A percentile compares a stretch with the other conserved stretches of the same genome.
Conservation (phyloP, 1,139 yeast genomes). For the Suhomyces bolitotheri region DNA sequence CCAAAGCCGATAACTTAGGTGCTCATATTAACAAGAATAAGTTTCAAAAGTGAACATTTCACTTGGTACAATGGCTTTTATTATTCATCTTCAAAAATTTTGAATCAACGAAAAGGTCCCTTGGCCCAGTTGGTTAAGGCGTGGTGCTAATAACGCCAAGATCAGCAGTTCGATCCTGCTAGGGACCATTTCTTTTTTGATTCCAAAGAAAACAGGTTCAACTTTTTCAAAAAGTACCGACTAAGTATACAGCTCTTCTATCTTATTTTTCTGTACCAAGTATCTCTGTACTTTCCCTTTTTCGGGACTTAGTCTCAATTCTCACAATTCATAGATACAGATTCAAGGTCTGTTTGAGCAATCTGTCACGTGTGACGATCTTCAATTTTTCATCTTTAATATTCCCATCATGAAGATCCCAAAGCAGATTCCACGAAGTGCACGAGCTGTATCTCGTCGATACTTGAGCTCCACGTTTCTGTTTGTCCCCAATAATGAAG, state of each 20-base stretch:
- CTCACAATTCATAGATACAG: too few species aligned
- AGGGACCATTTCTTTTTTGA: conserved; percentile 33
- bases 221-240: too few species aligned
- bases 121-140: conserved; percentile 42
- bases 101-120: conserved; percentile 22
- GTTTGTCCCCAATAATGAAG: conserved; percentile 37
- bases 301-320: neutral
- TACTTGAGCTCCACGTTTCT: conserved; percentile 17
- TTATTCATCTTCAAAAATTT: neutral
- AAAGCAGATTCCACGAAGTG: conserved; percentile 1
- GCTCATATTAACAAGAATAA: too few species aligned
- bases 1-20: too few species aligned
- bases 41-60: too few species aligned
- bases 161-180: conserved; percentile 42
- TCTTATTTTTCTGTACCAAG: conserved; percentile 17
- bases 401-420: conserved; percentile 4
- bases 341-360: neutral
- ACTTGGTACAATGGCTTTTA: too few species aligned
- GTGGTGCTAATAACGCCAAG: conserved; percentile 43
- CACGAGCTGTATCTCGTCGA: neutral
- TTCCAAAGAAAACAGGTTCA: conserved; percentile 90
- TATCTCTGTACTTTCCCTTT: neutral
- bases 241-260: conserved; percentile 93
- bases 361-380: conserved; percentile 3
- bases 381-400: conserved; percentile 4